phyloP scores from a whole-genome alignment of 2,329 filamentous ascomycete species.

The Torrubiella hemipterigena region DNA sequence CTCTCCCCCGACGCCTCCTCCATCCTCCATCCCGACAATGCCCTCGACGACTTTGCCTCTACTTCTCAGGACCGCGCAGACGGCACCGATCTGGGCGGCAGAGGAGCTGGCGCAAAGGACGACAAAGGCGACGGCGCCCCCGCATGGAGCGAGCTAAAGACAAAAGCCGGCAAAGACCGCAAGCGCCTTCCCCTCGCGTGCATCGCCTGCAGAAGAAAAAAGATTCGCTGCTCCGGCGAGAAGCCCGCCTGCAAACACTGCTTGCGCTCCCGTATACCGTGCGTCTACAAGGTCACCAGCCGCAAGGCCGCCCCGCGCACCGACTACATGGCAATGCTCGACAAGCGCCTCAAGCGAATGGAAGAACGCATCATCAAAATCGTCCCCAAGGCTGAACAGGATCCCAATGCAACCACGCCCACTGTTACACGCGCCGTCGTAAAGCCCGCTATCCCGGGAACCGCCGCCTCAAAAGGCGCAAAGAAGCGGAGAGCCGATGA shows the following conservation, averaged over 20 bases:
- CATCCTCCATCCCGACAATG: slow-evolving; percentile 40
- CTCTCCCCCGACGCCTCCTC: slow-evolving; percentile 31
- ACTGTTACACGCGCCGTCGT: slow-evolving; percentile 70
- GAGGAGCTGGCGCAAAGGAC: slow-evolving; percentile 43
- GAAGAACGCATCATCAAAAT: slow-evolving; percentile 95
- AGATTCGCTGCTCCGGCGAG: slow-evolving; percentile 94
- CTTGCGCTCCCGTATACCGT: slow-evolving; percentile 80
- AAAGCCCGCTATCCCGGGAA: slow-evolving; percentile 59
- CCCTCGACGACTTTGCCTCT: slow-evolving; percentile 48
- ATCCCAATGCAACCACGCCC: slow-evolving; percentile 49
- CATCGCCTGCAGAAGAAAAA: slow-evolving; percentile 91
- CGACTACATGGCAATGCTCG: slow-evolving; percentile 98
- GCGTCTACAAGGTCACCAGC: slow-evolving; percentile 94
- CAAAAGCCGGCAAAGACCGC: slow-evolving; percentile 88
- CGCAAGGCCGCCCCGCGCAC: slow-evolving; percentile 88
- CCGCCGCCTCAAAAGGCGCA: slow-evolving; percentile 28
- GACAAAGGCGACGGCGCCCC: slow-evolving; percentile 48
- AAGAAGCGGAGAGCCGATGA: slow-evolving; percentile 82
- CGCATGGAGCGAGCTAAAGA: slow-evolving; percentile 74
- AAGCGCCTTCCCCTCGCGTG: slow-evolving; percentile 88
- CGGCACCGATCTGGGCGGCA: slow-evolving; percentile 39
- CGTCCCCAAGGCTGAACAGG: slow-evolving; percentile 61
- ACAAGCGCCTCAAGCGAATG: slow-evolving; percentile 92
- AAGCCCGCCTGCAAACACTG: slow-evolving; percentile 98
- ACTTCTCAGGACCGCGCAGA: slow-evolving; percentile 32